Evolutionary conservation across 148 eudicot genomes (phyloP).

Genomic region (Camellia granthamiana): DNA sequence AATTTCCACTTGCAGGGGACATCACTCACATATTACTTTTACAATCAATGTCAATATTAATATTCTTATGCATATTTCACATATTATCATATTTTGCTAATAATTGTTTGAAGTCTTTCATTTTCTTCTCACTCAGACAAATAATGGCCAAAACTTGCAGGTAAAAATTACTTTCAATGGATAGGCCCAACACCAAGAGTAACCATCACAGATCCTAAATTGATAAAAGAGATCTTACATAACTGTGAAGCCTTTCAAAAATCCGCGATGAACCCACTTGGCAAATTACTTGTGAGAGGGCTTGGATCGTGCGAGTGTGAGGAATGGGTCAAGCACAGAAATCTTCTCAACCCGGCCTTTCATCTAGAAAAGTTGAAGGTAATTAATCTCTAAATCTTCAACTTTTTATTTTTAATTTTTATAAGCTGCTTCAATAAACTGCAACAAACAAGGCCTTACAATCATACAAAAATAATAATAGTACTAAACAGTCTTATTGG

Average conservation of each 20-base stretch:
- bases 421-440: too few species aligned
- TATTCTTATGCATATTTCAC: too few species aligned
- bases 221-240: slow-evolving; percentile 25
- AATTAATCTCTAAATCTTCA: background rate
- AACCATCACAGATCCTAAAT: slow-evolving; percentile 27
- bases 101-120: background rate
- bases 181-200: slow-evolving; percentile 28
- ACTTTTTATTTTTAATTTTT: too few species aligned
- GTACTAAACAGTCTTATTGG: too few species aligned
- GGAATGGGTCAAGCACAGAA: slow-evolving; percentile 37
- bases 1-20: too few species aligned
- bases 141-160: background rate
- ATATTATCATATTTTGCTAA: too few species aligned
- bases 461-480: too few species aligned
- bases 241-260: slow-evolving; percentile 23
- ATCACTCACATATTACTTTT: too few species aligned
- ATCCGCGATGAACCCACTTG: slow-evolving; percentile 18
- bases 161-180: slow-evolving; percentile 26
- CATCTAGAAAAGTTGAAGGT: slow-evolving; percentile 30
- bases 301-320: slow-evolving; percentile 25
- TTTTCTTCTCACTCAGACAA: background rate
- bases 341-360: slow-evolving; percentile 9
- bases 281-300: slow-evolving; percentile 19
- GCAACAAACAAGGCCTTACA: too few species aligned
- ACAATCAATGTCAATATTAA: too few species aligned